These are phyloP conservation scores for Erigeron canadensis DNA, from an alignment of 129 eudicot genomes.

Conservation along the genomic window DNA sequence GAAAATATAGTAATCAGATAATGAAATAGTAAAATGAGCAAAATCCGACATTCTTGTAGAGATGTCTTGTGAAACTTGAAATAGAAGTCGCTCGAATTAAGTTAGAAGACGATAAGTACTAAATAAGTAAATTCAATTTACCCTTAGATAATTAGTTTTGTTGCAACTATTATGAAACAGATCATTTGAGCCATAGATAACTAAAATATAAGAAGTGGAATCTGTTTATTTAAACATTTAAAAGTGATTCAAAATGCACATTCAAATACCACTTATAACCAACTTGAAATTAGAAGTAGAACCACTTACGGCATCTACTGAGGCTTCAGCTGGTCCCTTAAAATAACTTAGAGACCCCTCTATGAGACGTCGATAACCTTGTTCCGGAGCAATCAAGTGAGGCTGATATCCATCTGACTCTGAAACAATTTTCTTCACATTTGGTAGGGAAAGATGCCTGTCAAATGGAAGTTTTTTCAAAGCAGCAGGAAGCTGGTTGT, in stretches of 20 bases:
- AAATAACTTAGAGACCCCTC: conserved; percentile 73
- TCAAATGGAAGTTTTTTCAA: conserved; percentile 79
- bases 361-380: conserved; percentile 84
- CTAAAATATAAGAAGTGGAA: not conserved
- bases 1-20: not conserved
- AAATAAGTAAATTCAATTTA: not conserved
- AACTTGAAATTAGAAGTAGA: not conserved
- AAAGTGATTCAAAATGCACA: not conserved
- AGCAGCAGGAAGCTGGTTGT: conserved; percentile 90
- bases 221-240: not conserved
- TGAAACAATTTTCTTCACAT: conserved; percentile 75
- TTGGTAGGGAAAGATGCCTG: conserved; percentile 72
- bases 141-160: not conserved
- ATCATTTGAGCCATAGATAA: not conserved
- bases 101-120: not conserved
- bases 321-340: conserved; percentile 92
- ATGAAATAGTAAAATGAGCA: not conserved
- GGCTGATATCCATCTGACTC: conserved; percentile 97
- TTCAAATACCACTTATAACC: not conserved
- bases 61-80: not conserved
- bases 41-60: not conserved
- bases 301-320: conserved; percentile 81
- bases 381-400: conserved; percentile 93
- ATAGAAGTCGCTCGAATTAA: not conserved
- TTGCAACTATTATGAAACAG: not conserved